phyloP scores from a whole-genome alignment of 768 basidiomycete species.

The Macrolepiota fuliginosa region DNA sequence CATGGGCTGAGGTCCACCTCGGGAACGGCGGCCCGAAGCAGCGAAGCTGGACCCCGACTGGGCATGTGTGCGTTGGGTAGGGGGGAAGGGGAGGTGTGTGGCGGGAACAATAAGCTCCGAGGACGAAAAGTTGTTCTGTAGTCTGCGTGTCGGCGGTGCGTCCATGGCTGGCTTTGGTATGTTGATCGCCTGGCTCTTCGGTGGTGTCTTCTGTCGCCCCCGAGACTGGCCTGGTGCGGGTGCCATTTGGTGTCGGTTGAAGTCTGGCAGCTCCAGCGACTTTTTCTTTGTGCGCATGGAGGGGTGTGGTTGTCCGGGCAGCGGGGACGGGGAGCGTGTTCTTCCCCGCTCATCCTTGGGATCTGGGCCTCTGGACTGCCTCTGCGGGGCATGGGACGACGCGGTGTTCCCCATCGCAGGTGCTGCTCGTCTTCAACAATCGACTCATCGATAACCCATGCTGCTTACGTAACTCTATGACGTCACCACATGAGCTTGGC shows the following conservation, averaged over 20 bases:
- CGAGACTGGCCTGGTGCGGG: conserved; percentile 13
- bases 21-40: not conserved
- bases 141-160: conserved; percentile 20
- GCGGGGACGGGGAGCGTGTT: conserved; percentile 37
- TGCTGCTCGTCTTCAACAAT: not conserved
- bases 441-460: not conserved
- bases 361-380: not conserved
- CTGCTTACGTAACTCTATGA: conserved; percentile 1
- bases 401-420: conserved; percentile 21
- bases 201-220: conserved; percentile 18
- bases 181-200: conserved; percentile 37
- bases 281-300: conserved; percentile 68
- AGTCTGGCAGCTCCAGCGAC: conserved; percentile 76
- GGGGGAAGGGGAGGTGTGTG: conserved; percentile 23
- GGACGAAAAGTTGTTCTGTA: conserved; percentile 25
- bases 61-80: conserved; percentile 2
- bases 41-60: conserved; percentile 8
- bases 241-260: conserved; percentile 36
- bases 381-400: conserved; percentile 14
- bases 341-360: conserved; percentile 12
- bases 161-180: conserved; percentile 32
- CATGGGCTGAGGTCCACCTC: conserved; percentile 32
- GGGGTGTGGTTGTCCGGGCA: conserved; percentile 45
- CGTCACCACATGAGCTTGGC: not conserved
- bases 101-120: conserved; percentile 27